A percentile compares a stretch with the other conserved stretches of the same genome.
Conservation (phyloP, 2,329 filamentous ascomycete species). For the Neofusicoccum sp. region DNA sequence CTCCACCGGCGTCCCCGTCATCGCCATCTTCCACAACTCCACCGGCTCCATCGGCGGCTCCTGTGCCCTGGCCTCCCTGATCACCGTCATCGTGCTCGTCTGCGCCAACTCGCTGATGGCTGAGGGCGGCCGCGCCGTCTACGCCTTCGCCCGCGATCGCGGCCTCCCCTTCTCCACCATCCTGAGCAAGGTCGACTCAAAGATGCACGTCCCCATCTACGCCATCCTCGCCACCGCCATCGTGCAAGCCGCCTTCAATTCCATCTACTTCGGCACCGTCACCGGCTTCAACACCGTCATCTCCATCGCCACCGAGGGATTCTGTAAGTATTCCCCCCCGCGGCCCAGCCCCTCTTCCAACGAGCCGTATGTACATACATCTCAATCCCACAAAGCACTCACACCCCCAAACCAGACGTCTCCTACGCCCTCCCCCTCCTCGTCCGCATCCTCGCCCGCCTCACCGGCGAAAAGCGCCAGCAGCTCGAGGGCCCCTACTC, state of each 20-base stretch:
- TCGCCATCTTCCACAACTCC: conserved; percentile 57
- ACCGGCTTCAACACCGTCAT: conserved; percentile 61
- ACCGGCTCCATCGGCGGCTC: conserved; percentile 50
- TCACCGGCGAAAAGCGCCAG: conserved; percentile 45
- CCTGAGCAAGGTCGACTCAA: conserved; percentile 51
- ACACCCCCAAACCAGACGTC: conserved; percentile 43
- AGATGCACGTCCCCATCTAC: conserved; percentile 52
- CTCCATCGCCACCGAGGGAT: conserved; percentile 60
- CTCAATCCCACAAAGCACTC: conserved; percentile 3
- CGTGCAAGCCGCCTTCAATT: conserved; percentile 57
- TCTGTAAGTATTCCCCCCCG: conserved; percentile 31
- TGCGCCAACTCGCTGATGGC: conserved; percentile 51
- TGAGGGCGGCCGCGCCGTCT: conserved; percentile 51
- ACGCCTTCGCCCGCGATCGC: conserved; percentile 54
- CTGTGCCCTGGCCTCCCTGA: conserved; percentile 50
- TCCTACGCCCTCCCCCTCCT: conserved; percentile 61
- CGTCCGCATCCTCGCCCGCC: conserved; percentile 52
- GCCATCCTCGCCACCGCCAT: conserved; percentile 51
- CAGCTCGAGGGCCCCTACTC: conserved; percentile 49
- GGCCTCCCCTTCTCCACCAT: conserved; percentile 56
- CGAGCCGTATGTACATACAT: not conserved
- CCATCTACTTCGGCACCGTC: conserved; percentile 58
- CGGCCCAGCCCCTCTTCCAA: too few relatives aligned
- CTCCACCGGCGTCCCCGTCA: conserved; percentile 54
- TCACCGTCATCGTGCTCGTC: conserved; percentile 52